These are phyloP conservation scores for Macrophomina phaseolina DNA, from an alignment of 2,329 filamentous ascomycete genomes.

Conservation along the genomic window DNA sequence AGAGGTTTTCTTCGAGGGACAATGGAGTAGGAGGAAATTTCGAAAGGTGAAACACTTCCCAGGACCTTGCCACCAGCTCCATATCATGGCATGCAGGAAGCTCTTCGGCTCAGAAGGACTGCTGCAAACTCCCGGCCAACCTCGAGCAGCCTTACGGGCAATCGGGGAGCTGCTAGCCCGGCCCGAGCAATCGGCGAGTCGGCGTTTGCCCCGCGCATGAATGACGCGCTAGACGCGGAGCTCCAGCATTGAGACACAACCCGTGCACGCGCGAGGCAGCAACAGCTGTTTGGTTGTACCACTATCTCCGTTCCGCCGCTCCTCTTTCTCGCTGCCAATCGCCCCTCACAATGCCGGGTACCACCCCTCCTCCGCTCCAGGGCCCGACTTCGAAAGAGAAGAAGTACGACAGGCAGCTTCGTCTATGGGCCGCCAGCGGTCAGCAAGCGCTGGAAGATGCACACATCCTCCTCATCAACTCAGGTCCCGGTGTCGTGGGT, in stretches of 20 bases:
- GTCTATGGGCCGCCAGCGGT: slow-evolving; percentile 91
- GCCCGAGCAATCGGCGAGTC: slow-evolving; percentile 25
- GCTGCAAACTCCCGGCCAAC: not conserved
- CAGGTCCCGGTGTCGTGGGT: slow-evolving; percentile 83
- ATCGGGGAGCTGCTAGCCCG: slow-evolving; percentile 21
- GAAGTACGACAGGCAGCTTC: slow-evolving; percentile 90
- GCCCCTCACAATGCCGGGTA: slow-evolving; percentile 38
- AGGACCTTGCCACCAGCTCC: not conserved
- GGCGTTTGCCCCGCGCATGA: slow-evolving; percentile 23
- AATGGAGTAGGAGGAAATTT: too few relatives aligned
- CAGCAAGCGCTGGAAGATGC: slow-evolving; percentile 90
- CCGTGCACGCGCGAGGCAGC: slow-evolving; percentile 3
- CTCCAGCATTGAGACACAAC: slow-evolving; percentile 15
- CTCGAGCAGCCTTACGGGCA: slow-evolving; percentile 10
- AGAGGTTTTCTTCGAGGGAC: too few relatives aligned
- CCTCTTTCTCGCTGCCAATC: not conserved
- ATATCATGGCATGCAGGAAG: slow-evolving; percentile 7
- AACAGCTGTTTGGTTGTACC: slow-evolving; percentile 5
- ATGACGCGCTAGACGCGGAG: slow-evolving; percentile 17
- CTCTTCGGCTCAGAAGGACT: slow-evolving; percentile 1
- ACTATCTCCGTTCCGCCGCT: not conserved
- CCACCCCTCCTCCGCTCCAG: slow-evolving; percentile 47
- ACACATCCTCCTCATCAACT: slow-evolving; percentile 89
- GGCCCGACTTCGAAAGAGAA: slow-evolving; percentile 57
- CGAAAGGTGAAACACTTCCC: not conserved